Percentiles rank a stretch among this genome's conserved stretches.
phyloP scores from a whole-genome alignment of 2,329 filamentous ascomycete species.

The Zymoseptoria crescenta region DNA sequence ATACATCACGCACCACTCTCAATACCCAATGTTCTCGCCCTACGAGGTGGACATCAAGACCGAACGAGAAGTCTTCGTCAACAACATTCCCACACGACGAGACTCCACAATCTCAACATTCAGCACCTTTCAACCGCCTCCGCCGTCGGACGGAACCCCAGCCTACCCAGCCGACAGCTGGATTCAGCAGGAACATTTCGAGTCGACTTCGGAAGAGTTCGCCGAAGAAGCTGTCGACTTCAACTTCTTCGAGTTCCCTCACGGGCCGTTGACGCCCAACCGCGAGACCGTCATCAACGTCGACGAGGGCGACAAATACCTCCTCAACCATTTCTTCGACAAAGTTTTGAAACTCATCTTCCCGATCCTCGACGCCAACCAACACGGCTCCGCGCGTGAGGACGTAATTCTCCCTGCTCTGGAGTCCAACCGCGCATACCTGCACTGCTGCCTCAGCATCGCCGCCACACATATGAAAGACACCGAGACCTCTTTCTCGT shows the following conservation, averaged over 20 bases:
- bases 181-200: slow-evolving; percentile 63
- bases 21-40: slow-evolving; percentile 58
- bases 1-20: slow-evolving; percentile 16
- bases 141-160: slow-evolving; percentile 57
- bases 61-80: slow-evolving; percentile 86
- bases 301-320: slow-evolving; percentile 75
- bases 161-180: slow-evolving; percentile 59
- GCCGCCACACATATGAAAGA: slow-evolving; percentile 88
- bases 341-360: slow-evolving; percentile 84
- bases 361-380: slow-evolving; percentile 83
- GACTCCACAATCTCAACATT: slow-evolving; percentile 90
- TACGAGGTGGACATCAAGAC: slow-evolving; percentile 97
- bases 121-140: slow-evolving; percentile 78
- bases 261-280: slow-evolving; percentile 55
- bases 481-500: slow-evolving; percentile 46
- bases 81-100: slow-evolving; percentile 74
- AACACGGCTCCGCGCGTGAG: slow-evolving; percentile 71
- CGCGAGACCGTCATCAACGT: slow-evolving; percentile 70
- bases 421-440: slow-evolving; percentile 83
- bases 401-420: slow-evolving; percentile 81
- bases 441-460: slow-evolving; percentile 92
- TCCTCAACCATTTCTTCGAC: slow-evolving; percentile 86
- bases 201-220: slow-evolving; percentile 61
- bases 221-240: slow-evolving; percentile 52
- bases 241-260: slow-evolving; percentile 76